A percentile compares a stretch with the other conserved stretches of the same genome.
Evolutionary conservation across 2,329 filamentous ascomycete species (phyloP).

Genomic region (Delphinella strobiligena): DNA sequence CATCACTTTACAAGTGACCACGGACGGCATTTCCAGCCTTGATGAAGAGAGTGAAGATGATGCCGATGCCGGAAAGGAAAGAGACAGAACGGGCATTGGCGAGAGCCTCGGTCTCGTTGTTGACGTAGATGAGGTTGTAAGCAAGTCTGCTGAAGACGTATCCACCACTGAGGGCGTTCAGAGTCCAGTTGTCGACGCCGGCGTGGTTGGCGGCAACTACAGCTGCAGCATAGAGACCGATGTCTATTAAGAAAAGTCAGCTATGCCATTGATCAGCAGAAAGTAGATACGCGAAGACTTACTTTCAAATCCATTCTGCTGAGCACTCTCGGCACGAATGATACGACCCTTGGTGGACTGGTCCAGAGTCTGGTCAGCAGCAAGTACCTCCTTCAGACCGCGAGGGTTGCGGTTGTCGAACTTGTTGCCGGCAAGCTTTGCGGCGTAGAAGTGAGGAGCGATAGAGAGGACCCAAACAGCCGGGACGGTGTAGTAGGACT

Average conservation of each 20-base stretch:
- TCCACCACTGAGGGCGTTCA: constrained; percentile 18
- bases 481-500: constrained; percentile 18
- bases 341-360: constrained; percentile 21
- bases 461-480: constrained; percentile 22
- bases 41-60: constrained; percentile 5
- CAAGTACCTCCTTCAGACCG: constrained; percentile 12
- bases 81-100: not conserved
- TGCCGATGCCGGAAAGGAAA: constrained; percentile 4
- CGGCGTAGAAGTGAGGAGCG: constrained; percentile 23
- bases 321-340: constrained; percentile 25
- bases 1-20: constrained; percentile 1
- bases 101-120: constrained; percentile 4
- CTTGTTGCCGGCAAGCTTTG: constrained; percentile 7
- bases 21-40: constrained; percentile 4
- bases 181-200: constrained; percentile 15
- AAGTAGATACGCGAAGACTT: too few relatives aligned
- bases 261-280: too few relatives aligned
- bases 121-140: constrained; percentile 20
- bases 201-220: constrained; percentile 27
- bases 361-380: not conserved
- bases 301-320: constrained; percentile 28
- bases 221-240: constrained; percentile 27
- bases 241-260: too few relatives aligned
- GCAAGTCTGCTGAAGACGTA: constrained; percentile 17
- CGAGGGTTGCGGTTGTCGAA: constrained; percentile 21